These are phyloP conservation scores for Tetrapyrgos nigripes DNA, from an alignment of 1,284 basidiomycete genomes.

Conservation along the genomic window DNA sequence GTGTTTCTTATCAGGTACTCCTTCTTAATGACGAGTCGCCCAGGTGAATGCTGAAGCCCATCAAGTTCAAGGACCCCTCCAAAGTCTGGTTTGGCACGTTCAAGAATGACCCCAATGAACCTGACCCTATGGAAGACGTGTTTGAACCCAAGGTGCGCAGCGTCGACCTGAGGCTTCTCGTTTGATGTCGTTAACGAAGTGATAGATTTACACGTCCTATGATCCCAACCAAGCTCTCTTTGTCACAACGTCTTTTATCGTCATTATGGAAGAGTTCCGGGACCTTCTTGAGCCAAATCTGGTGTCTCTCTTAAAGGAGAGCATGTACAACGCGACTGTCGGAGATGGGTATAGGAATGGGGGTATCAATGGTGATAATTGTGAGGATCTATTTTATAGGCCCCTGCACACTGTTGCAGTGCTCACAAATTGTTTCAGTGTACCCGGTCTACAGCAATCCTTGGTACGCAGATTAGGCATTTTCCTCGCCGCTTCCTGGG, in stretches of 20 bases:
- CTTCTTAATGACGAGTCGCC: background rate
- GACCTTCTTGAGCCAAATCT: conserved; percentile 31
- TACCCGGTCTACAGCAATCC: conserved; percentile 36
- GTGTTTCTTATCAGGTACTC: conserved; percentile 13
- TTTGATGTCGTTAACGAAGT: too few relatives aligned
- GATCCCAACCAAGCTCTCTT: conserved; percentile 35
- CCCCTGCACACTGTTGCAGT: background rate
- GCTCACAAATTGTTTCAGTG: conserved; percentile 19
- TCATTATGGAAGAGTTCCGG: conserved; percentile 36
- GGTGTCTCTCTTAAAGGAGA: conserved; percentile 29
- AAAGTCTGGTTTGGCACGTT: conserved; percentile 36
- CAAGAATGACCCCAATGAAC: conserved; percentile 22
- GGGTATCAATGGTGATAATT: conserved; percentile 37
- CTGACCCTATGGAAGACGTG: conserved; percentile 27
- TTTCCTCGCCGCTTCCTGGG: background rate
- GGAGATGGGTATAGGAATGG: conserved; percentile 39
- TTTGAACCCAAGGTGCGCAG: conserved; percentile 27
- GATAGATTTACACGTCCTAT: conserved; percentile 33
- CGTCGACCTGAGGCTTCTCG: background rate
- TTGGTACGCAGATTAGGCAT: conserved; percentile 22
- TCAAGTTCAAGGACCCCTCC: conserved; percentile 29
- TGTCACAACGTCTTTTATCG: conserved; percentile 36
- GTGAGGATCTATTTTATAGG: conserved; percentile 20
- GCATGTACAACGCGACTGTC: conserved; percentile 38
- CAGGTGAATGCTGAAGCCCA: background rate